Percentiles rank a stretch among this genome's conserved stretches.
Evolutionary conservation across 2,329 filamentous ascomycete species (phyloP).

Genomic region (Penicillium aurantiogriseum): DNA sequence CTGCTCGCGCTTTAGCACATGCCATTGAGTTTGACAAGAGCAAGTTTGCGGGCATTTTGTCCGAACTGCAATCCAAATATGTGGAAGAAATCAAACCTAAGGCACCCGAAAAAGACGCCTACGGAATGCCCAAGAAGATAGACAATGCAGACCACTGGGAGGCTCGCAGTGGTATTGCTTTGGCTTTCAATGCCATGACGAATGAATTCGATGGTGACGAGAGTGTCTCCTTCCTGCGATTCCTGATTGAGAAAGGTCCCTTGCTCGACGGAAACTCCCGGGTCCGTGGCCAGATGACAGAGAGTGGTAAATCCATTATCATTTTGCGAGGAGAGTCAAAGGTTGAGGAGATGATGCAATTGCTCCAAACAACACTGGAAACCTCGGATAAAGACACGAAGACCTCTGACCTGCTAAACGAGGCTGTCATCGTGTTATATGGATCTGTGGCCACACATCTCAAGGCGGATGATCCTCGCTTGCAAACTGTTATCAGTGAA

Average conservation of each 20-base stretch:
- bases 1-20: conserved; percentile 77
- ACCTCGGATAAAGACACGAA: conserved; percentile 78
- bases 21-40: conserved; percentile 62
- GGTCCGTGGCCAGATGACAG: conserved; percentile 87
- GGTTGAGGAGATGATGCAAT: conserved; percentile 85
- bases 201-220: conserved; percentile 65
- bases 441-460: conserved; percentile 89
- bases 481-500: conserved; percentile 83
- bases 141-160: conserved; percentile 91
- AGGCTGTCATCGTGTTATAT: conserved; percentile 96
- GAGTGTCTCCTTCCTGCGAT: conserved; percentile 75
- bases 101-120: conserved; percentile 81
- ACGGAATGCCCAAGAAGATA: conserved; percentile 88
- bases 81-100: conserved; percentile 76
- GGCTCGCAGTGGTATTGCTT: conserved; percentile 80
- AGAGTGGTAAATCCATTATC: conserved; percentile 79
- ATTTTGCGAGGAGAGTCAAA: conserved; percentile 75
- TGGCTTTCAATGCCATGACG: conserved; percentile 81
- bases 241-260: conserved; percentile 81
- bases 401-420: conserved; percentile 84
- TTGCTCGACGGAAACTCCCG: conserved; percentile 75
- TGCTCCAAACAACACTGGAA: conserved; percentile 86
- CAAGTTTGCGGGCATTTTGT: conserved; percentile 62
- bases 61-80: conserved; percentile 69
- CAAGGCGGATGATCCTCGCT: conserved; percentile 76